Conservation (phyloP, 1,284 basidiomycete species). For the Puccinia novopanici region DNA sequence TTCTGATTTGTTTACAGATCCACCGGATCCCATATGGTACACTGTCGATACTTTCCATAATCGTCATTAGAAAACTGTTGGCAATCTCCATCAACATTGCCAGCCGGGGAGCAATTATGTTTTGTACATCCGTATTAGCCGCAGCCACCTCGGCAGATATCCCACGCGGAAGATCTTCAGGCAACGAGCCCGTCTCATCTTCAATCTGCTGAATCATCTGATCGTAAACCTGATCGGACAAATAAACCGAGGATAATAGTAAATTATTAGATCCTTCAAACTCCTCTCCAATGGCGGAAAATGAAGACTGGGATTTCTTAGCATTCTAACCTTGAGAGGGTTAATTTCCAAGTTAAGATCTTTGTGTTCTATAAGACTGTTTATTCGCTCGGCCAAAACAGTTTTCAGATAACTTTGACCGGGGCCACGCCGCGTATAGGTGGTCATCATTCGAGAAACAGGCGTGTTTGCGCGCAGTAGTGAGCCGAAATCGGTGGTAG, state of each 20-base stretch:
- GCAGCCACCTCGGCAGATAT: constrained; percentile 91
- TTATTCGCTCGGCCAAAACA: constrained; percentile 93
- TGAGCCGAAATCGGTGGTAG: constrained; percentile 94
- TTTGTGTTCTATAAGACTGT: constrained; percentile 96
- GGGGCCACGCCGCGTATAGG: constrained; percentile 94
- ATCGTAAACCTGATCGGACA: constrained; percentile 77
- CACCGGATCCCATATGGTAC: constrained; percentile 98
- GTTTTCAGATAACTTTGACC: constrained; percentile 97
- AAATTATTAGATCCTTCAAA: neutral
- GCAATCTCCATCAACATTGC: constrained; percentile 99
- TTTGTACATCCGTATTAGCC: constrained; percentile 89
- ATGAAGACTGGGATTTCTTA: neutral
- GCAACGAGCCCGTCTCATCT: constrained; percentile 87
- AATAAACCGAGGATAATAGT: neutral
- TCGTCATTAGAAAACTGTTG: constrained; percentile 93
- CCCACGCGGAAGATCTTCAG: constrained; percentile 83
- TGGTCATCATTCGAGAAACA: constrained; percentile 99
- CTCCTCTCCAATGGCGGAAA: neutral
- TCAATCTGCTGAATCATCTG: constrained; percentile 98
- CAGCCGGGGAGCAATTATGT: constrained; percentile 90
- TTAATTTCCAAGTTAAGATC: constrained; percentile 98
- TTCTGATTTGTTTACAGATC: constrained; percentile 99
- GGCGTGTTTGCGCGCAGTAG: constrained; percentile 96
- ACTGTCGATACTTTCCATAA: constrained; percentile 94
- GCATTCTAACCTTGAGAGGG: constrained; percentile 96